These are phyloP conservation scores for Dryas octopetala DNA, from an alignment of 306 rosid species.

Conservation along the genomic window DNA sequence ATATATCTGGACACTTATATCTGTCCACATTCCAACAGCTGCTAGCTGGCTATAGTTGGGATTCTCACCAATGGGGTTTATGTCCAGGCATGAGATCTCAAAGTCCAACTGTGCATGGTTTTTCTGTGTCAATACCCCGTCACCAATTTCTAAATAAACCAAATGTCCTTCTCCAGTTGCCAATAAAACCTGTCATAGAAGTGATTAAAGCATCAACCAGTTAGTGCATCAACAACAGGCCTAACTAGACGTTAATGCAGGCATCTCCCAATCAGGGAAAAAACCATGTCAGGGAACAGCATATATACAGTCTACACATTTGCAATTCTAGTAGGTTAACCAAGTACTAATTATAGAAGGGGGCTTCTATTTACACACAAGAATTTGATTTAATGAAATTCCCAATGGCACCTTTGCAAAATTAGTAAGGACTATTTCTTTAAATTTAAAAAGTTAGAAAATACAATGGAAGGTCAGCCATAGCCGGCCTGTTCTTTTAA, in stretches of 20 bases:
- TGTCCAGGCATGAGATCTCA: slow-evolving; percentile 95
- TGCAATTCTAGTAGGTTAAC: not conserved
- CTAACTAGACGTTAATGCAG: slow-evolving; percentile 2
- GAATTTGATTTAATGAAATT: not conserved
- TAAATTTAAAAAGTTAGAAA: no score
- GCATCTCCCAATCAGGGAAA: not conserved
- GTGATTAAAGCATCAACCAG: slow-evolving; percentile 9
- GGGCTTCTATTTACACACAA: not conserved
- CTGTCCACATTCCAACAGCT: slow-evolving; percentile 99
- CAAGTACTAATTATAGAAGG: not conserved
- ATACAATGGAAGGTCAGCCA: no score
- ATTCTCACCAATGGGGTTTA: slow-evolving; percentile 88
- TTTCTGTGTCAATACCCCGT: slow-evolving; percentile 60
- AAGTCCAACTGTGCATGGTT: slow-evolving; percentile 74
- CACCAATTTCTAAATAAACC: slow-evolving; percentile 86
- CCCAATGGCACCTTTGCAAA: not conserved
- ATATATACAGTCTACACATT: not conserved
- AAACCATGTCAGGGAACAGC: not conserved
- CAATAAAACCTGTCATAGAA: slow-evolving; percentile 77
- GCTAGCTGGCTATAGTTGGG: slow-evolving; percentile 81
- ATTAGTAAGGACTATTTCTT: no score
- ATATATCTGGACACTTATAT: slow-evolving; percentile 84
- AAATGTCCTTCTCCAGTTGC: slow-evolving; percentile 96
- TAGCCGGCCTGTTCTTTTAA: no score
- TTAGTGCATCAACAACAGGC: not conserved